phyloP scores from a whole-genome alignment of 2,329 filamentous ascomycete genomes.

The Colletotrichum zoysiae region DNA sequence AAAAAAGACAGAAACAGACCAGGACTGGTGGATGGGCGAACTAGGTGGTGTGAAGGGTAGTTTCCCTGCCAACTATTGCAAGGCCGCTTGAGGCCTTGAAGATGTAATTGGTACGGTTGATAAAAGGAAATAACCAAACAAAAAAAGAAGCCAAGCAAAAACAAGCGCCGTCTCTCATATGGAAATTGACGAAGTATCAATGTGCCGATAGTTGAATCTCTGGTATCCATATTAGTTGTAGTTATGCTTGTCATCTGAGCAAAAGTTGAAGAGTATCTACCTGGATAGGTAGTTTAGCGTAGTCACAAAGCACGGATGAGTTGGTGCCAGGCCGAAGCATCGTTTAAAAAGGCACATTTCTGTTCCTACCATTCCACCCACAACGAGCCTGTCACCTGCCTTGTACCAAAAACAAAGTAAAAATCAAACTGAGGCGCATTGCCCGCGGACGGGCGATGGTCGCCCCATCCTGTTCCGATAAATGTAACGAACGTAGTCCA shows the following conservation, averaged over 20 bases:
- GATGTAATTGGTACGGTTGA: neutral
- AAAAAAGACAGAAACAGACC: slow-evolving; percentile 82
- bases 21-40: slow-evolving; percentile 93
- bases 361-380: too few species aligned
- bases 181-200: neutral
- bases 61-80: slow-evolving; percentile 89
- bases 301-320: neutral
- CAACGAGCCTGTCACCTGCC: neutral
- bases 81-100: slow-evolving; percentile 48
- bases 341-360: too few species aligned
- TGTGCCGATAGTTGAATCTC: neutral
- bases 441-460: neutral
- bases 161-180: neutral
- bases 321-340: too few species aligned
- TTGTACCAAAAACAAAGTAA: neutral
- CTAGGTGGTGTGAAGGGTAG: slow-evolving; percentile 74
- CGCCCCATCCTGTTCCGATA: neutral
- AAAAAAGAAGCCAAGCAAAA: neutral
- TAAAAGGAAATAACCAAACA: too few species aligned
- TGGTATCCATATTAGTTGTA: neutral
- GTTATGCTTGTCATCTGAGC: neutral
- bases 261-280: neutral
- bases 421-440: neutral
- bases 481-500: neutral
- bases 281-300: too few species aligned